Conservation (phyloP, 257 asterid species). For the Oldenlandia corymbosa region DNA sequence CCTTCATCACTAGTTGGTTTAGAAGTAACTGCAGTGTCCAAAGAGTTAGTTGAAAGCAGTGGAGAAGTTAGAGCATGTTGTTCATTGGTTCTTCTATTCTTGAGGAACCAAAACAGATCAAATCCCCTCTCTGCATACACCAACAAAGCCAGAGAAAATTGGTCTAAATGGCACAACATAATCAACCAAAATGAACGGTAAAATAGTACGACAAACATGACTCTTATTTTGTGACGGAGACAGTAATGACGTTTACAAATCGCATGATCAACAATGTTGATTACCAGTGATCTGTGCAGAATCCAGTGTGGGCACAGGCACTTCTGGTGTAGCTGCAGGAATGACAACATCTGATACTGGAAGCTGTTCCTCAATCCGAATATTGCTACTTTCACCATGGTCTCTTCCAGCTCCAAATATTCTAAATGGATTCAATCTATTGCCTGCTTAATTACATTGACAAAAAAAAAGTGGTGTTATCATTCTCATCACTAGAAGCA, state of each 20-base stretch:
- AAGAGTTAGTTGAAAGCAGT: neutral
- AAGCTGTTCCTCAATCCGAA: constrained; percentile 2
- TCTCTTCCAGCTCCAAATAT: constrained; percentile 27
- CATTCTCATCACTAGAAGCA: too few relatives aligned
- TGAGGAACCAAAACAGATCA: constrained; percentile 1
- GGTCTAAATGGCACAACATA: neutral
- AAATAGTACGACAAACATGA: too few relatives aligned
- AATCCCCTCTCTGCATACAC: neutral
- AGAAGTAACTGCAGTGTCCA: neutral
- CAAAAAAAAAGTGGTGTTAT: too few relatives aligned
- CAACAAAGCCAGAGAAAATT: too few relatives aligned
- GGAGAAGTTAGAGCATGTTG: constrained; percentile 2
- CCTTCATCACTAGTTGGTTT: too few relatives aligned
- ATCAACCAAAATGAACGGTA: too few relatives aligned
- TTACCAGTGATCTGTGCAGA: constrained; percentile 3
- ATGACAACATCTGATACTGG: neutral
- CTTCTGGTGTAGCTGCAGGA: too few relatives aligned
- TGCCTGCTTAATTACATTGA: constrained; percentile 39
- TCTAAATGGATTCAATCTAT: constrained; percentile 33
- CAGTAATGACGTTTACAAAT: too few relatives aligned
- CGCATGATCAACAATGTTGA: too few relatives aligned
- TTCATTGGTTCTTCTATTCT: neutral
- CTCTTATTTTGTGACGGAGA: too few relatives aligned
- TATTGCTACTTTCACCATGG: constrained; percentile 4
- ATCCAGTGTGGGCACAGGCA: neutral